phyloP scores from a whole-genome alignment of 2,329 filamentous ascomycete species.

The Polytolypa hystricis region DNA sequence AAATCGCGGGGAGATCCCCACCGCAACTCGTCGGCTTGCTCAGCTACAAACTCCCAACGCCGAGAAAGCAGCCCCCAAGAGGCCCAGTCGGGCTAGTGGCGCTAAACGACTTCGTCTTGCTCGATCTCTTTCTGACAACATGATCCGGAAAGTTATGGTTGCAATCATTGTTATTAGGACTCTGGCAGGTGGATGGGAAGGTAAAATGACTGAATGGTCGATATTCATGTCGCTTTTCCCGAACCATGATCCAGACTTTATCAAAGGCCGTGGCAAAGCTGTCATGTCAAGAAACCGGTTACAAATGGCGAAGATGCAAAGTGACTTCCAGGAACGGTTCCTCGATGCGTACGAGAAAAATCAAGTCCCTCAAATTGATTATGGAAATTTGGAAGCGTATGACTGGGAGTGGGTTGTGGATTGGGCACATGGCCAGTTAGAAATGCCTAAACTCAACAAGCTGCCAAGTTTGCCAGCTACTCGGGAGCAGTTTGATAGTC shows the following conservation, averaged over 20 bases:
- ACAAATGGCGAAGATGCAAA: slow-evolving; percentile 34
- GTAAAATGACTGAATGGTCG: slow-evolving; percentile 33
- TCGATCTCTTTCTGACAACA: slow-evolving; percentile 17
- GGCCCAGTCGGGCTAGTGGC: not conserved
- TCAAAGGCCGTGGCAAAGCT: slow-evolving; percentile 28
- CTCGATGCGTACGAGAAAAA: slow-evolving; percentile 34
- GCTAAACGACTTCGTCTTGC: slow-evolving; percentile 1
- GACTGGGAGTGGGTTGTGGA: slow-evolving; percentile 37
- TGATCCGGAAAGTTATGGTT: slow-evolving; percentile 27
- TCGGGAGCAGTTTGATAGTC: slow-evolving; percentile 29
- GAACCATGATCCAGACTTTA: slow-evolving; percentile 24
- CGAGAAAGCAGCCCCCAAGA: slow-evolving; percentile 2
- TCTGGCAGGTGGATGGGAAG: slow-evolving; percentile 34
- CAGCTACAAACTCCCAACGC: slow-evolving; percentile 4
- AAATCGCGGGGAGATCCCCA: no score
- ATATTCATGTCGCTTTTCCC: slow-evolving; percentile 34
- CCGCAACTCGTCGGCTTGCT: slow-evolving; percentile 6
- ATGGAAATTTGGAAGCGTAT: slow-evolving; percentile 31
- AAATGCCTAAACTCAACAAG: slow-evolving; percentile 25
- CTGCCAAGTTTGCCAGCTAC: slow-evolving; percentile 34
- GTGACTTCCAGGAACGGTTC: slow-evolving; percentile 37
- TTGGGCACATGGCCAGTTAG: slow-evolving; percentile 35
- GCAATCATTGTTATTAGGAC: slow-evolving; percentile 35
- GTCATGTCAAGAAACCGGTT: slow-evolving; percentile 27
- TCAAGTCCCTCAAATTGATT: slow-evolving; percentile 35